Conservation (phyloP, 495 filamentous ascomycete species). For the Xylaria flabelliformis region DNA sequence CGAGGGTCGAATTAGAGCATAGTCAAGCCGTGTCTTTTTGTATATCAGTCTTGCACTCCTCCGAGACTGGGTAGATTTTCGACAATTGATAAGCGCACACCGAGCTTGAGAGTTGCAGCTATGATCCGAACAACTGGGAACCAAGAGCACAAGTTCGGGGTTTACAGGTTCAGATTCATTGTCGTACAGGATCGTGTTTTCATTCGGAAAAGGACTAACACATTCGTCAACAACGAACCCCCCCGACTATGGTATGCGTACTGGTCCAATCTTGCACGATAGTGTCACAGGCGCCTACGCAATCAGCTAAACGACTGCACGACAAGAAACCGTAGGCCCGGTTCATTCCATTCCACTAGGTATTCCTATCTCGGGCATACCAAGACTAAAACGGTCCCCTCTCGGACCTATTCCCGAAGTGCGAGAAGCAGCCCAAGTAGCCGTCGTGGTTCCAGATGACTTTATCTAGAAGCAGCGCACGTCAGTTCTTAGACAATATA, state of each 20-base stretch:
- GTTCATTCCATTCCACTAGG: background rate
- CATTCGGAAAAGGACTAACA: background rate
- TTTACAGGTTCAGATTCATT: background rate
- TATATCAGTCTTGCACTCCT: background rate
- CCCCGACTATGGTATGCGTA: background rate
- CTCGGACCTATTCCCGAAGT: constrained; percentile 41
- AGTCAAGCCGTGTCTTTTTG: background rate
- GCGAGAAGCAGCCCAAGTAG: constrained; percentile 38
- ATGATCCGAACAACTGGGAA: background rate
- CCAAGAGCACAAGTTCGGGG: background rate
- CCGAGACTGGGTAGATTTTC: background rate
- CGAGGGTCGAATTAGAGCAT: background rate
- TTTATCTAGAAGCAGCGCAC: constrained; percentile 30
- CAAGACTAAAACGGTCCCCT: constrained; percentile 34
- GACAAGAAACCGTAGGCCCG: background rate
- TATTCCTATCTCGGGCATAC: background rate
- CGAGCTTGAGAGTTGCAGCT: background rate
- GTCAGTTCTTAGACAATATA: background rate
- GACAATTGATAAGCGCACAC: background rate
- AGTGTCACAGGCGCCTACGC: background rate
- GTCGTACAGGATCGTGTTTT: background rate
- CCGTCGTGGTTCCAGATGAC: constrained; percentile 42
- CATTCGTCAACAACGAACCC: background rate
- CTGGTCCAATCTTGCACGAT: background rate
- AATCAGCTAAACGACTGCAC: constrained; percentile 2